Evolutionary conservation across 2,329 filamentous ascomycete species (phyloP).

Genomic region (Colletotrichum sp.): DNA sequence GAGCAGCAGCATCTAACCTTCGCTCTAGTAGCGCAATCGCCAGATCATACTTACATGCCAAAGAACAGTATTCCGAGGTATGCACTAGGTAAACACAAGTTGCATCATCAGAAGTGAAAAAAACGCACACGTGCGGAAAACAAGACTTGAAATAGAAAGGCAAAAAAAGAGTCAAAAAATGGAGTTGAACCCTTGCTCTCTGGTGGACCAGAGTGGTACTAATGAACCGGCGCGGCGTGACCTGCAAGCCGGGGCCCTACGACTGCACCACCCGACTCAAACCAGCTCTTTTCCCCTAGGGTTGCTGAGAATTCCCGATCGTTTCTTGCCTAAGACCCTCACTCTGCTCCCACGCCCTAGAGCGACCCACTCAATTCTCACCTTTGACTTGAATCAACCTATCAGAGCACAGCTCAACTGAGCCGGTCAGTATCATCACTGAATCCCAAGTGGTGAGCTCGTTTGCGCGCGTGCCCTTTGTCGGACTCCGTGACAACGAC

Average conservation of each 20-base stretch:
- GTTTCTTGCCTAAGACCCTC: background rate
- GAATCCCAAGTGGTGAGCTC: too few species aligned
- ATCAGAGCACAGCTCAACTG: too few species aligned
- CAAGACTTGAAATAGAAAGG: background rate
- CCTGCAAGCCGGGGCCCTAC: background rate
- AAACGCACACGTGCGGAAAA: background rate
- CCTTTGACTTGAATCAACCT: background rate
- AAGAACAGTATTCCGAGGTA: too few species aligned
- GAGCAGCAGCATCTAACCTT: background rate
- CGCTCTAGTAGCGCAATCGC: background rate
- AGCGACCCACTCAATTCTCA: background rate
- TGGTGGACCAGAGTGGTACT: background rate
- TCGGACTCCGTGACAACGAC: too few species aligned
- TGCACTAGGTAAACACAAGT: too few species aligned
- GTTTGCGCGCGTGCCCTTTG: too few species aligned
- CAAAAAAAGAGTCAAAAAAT: background rate
- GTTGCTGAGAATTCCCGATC: background rate
- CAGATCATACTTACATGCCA: background rate
- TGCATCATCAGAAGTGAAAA: background rate
- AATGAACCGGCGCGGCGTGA: background rate
- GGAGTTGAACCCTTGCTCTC: background rate
- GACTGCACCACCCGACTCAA: background rate
- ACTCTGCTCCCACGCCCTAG: background rate
- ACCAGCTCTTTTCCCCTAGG: background rate
- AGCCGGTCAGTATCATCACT: too few species aligned